Evolutionary conservation across 1,139 yeast species (phyloP).

Genomic region (Magnusiomyces suaveolens): DNA sequence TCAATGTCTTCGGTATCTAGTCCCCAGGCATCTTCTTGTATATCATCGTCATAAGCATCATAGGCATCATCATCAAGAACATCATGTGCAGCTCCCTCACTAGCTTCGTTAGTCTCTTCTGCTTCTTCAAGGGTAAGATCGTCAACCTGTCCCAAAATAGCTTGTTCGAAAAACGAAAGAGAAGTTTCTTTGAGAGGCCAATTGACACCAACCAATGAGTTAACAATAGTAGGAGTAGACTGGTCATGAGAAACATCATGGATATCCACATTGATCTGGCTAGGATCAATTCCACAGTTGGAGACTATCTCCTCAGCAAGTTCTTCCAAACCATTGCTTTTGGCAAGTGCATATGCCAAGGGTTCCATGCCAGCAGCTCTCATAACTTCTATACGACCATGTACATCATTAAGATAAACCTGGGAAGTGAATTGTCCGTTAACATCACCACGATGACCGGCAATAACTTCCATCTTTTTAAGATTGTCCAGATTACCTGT

Average conservation of each 20-base stretch:
- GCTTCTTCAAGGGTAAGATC: conserved; percentile 45
- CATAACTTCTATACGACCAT: conserved; percentile 66
- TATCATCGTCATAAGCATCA: conserved; percentile 30
- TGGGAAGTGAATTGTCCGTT: conserved; percentile 78
- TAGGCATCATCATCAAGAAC: conserved; percentile 21
- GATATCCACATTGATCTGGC: conserved; percentile 50
- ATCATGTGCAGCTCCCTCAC: conserved; percentile 16
- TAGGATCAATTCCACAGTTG: conserved; percentile 51
- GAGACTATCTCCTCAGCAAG: conserved; percentile 62
- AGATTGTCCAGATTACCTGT: conserved; percentile 74
- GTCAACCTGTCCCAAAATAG: conserved; percentile 70
- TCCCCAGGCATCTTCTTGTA: conserved; percentile 23
- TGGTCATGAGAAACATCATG: conserved; percentile 29
- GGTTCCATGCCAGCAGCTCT: conserved; percentile 75
- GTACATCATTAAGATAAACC: conserved; percentile 63
- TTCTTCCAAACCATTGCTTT: conserved; percentile 70
- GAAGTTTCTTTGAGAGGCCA: conserved; percentile 81
- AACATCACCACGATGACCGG: conserved; percentile 78
- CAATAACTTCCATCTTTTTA: conserved; percentile 77
- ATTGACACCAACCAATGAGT: conserved; percentile 41
- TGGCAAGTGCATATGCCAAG: conserved; percentile 88
- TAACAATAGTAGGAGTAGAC: conserved; percentile 40
- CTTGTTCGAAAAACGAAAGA: conserved; percentile 75
- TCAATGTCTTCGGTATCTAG: conserved; percentile 49
- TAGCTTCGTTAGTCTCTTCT: conserved; percentile 17